A percentile compares a stretch with the other conserved stretches of the same genome.
phyloP scores from a whole-genome alignment of 225 moss, liverwort and hornwort genomes.

The Sphagnum tenellum region DNA sequence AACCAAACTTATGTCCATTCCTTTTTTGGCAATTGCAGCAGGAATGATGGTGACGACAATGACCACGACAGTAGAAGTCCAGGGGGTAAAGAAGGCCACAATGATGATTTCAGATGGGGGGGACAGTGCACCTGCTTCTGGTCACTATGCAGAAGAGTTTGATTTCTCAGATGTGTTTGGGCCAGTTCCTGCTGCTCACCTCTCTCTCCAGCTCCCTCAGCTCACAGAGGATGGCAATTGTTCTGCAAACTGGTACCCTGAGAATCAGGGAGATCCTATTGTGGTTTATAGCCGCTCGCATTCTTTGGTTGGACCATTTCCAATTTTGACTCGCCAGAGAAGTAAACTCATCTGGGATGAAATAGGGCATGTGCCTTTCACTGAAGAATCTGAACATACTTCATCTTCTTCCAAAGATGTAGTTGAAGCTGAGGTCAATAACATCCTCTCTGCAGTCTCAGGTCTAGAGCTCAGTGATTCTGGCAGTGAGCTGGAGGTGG shows the following conservation, averaged over 20 bases:
- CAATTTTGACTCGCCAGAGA: slow-evolving; percentile 43
- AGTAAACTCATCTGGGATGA: slow-evolving; percentile 50
- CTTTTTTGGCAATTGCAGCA: too few relatives aligned
- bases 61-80: too few relatives aligned
- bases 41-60: too few relatives aligned
- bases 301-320: slow-evolving; percentile 88
- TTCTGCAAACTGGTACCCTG: background rate
- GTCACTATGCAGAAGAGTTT: slow-evolving; percentile 57
- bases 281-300: slow-evolving; percentile 71
- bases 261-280: slow-evolving; percentile 23
- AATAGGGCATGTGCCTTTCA: slow-evolving; percentile 15
- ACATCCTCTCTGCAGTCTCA: slow-evolving; percentile 7
- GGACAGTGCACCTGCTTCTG: slow-evolving; percentile 24
- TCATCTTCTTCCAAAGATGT: background rate
- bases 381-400: slow-evolving; percentile 8
- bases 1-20: too few relatives aligned
- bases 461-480: slow-evolving; percentile 60
- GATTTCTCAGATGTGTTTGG: slow-evolving; percentile 97
- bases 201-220: slow-evolving; percentile 34
- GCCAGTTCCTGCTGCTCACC: slow-evolving; percentile 19
- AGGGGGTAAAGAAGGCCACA: background rate
- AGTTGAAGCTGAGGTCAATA: background rate
- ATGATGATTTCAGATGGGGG: slow-evolving; percentile 17
- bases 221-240: slow-evolving; percentile 55
- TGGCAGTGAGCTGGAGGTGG: slow-evolving; percentile 64